Percentiles rank a stretch among this genome's conserved stretches.
These are phyloP conservation scores for Apiotrichum brassicae DNA, from an alignment of 1,284 basidiomycete species.

Conservation along the genomic window DNA sequence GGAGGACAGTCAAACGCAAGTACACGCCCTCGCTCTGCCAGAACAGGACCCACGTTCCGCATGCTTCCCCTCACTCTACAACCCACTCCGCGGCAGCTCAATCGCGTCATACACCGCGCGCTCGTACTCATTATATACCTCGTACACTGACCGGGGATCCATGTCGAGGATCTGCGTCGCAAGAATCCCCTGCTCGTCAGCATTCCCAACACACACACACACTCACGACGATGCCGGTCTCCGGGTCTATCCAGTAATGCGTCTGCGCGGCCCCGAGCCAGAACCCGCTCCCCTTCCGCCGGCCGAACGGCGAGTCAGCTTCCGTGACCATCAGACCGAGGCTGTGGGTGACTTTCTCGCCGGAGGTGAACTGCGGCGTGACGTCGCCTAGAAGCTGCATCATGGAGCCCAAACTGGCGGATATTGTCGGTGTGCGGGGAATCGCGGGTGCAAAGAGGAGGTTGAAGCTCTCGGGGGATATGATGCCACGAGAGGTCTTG, in stretches of 20 bases:
- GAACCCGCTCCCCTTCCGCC: slow-evolving; percentile 14
- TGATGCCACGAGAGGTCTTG: slow-evolving; percentile 9
- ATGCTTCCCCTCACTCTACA: no score
- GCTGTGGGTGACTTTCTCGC: slow-evolving; percentile 8
- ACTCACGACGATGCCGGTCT: slow-evolving; percentile 13
- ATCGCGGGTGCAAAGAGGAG: slow-evolving; percentile 21
- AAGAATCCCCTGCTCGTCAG: slow-evolving; percentile 5
- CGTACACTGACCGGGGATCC: neutral
- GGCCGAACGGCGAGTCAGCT: slow-evolving; percentile 7
- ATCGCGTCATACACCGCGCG: slow-evolving; percentile 8
- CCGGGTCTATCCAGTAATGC: slow-evolving; percentile 22
- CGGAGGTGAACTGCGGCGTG: slow-evolving; percentile 4
- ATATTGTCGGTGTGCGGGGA: slow-evolving; percentile 3
- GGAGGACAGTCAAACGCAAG: no score
- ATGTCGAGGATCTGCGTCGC: slow-evolving; percentile 7
- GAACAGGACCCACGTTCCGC: no score
- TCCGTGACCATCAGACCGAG: slow-evolving; percentile 4
- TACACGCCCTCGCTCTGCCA: no score
- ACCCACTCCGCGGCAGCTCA: neutral
- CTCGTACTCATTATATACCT: slow-evolving; percentile 1
- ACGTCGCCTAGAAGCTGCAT: slow-evolving; percentile 4
- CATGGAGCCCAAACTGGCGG: slow-evolving; percentile 6
- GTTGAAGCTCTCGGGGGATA: slow-evolving; percentile 21
- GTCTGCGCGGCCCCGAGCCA: slow-evolving; percentile 26
- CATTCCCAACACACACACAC: neutral